Conservation (phyloP, 202 grass and related monocot genomes). For the Hordeum pubiflorum region DNA sequence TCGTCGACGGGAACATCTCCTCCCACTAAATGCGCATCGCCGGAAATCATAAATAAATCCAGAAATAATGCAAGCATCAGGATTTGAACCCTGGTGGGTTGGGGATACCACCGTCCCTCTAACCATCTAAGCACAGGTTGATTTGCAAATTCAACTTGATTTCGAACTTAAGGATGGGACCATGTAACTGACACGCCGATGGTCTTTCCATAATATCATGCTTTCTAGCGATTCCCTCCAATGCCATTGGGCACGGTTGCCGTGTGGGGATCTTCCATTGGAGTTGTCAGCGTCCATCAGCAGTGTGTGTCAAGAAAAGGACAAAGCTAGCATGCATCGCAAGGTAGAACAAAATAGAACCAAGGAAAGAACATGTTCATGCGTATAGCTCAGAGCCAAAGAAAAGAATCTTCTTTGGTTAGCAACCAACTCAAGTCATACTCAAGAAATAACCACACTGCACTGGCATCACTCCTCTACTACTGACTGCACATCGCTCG, state of each 20-base stretch:
- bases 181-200: neutral
- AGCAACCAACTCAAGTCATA: neutral
- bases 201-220: neutral
- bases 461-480: neutral
- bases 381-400: slow-evolving; percentile 5
- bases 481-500: neutral
- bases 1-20: no score
- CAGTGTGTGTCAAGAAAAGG: slow-evolving; percentile 51
- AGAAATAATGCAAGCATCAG: no score
- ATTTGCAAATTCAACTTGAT: neutral
- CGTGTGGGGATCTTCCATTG: neutral
- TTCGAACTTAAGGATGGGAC: neutral
- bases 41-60: no score
- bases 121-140: no score
- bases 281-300: neutral
- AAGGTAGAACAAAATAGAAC: slow-evolving; percentile 8
- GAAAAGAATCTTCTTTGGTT: slow-evolving; percentile 29
- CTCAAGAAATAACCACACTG: neutral
- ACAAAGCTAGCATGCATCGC: slow-evolving; percentile 29
- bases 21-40: no score
- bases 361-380: slow-evolving; percentile 50
- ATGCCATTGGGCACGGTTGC: neutral
- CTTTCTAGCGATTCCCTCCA: neutral
- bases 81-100: no score
- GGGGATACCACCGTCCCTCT: no score